Conservation (phyloP, 352 stramenopile species). For the Globisporangium nunn region DNA sequence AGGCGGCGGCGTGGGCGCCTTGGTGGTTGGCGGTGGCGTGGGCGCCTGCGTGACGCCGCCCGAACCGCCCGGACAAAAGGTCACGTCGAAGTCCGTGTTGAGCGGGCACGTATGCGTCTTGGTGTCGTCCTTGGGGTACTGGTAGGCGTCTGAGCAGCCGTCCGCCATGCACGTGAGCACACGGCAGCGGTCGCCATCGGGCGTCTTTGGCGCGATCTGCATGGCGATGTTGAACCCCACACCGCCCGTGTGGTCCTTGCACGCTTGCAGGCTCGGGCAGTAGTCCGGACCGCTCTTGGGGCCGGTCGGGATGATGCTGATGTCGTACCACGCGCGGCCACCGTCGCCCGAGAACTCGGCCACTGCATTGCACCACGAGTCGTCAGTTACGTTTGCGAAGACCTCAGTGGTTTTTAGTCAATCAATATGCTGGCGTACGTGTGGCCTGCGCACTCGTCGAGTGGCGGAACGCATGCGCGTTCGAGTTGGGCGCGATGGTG, state of each 20-base stretch:
- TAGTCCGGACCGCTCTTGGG: slow-evolving; percentile 32
- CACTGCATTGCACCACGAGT: slow-evolving; percentile 16
- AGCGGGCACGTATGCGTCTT: slow-evolving; percentile 61
- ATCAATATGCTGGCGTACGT: slow-evolving; percentile 16
- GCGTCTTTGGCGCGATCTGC: slow-evolving; percentile 42
- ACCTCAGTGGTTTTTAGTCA: background rate
- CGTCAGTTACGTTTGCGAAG: background rate
- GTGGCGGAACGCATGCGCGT: slow-evolving; percentile 43
- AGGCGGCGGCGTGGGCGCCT: slow-evolving; percentile 11
- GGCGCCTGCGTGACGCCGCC: slow-evolving; percentile 10
- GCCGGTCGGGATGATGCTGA: slow-evolving; percentile 71
- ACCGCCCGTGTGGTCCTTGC: slow-evolving; percentile 46
- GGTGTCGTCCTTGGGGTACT: slow-evolving; percentile 57
- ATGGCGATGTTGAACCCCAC: slow-evolving; percentile 67
- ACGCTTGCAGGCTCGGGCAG: slow-evolving; percentile 40
- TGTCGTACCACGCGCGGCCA: slow-evolving; percentile 57
- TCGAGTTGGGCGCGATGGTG: slow-evolving; percentile 23
- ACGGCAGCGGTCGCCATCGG: slow-evolving; percentile 31
- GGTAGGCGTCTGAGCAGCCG: slow-evolving; percentile 55
- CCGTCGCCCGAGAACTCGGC: slow-evolving; percentile 62
- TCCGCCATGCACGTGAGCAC: slow-evolving; percentile 46
- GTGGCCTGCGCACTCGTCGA: slow-evolving; percentile 38
- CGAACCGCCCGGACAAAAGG: slow-evolving; percentile 32
- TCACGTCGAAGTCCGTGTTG: slow-evolving; percentile 48
- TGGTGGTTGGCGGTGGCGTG: slow-evolving; percentile 12